Evolutionary conservation across 257 asterid genomes (phyloP), one percentile per base, ranked within the genome.

Genomic region (Schizonepeta tenuifolia): DNA sequence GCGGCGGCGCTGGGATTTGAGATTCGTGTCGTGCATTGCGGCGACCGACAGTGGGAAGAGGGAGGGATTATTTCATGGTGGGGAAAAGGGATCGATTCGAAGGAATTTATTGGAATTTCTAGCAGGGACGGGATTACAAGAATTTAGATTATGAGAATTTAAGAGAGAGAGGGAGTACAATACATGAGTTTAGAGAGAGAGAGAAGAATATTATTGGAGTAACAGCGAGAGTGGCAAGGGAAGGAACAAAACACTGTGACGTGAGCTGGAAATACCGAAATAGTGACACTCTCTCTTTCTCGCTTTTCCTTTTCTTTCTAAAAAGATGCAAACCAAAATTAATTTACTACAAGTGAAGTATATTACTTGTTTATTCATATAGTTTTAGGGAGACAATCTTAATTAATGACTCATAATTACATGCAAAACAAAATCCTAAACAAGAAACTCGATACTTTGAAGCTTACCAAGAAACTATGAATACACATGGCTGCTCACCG

Each of bases 1-100:
- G 13, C 85, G 90, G 82, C 85, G 87, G 82, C 77, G 87, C 44
- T 40, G 83, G 64, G 80, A 60, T 76, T 77, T 81, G 56, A 36
- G 75, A 54, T 58, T 47, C 24, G 63, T 49, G 73, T 75, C 85
- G 81, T 36, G 85, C 95, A 90, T 90, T 80, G 78, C 74, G 70
- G 57, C 18, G 65, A 9, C 10, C 2, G 12, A 7, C 36, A 61
- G 47, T 22, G 71, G 2, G n/a, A 64, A 7, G 14, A 6, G 57
- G 0, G 12, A 33, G 59, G 67, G 54, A 38, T 58, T 74, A 71
- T 21, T 44, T 70, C 75, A 77, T 76, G 15, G 65, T 22, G 40
- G 24, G 56, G 17, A 51, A 59, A 14, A 24, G 49, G 12, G 14
- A 46, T 7, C 6, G 33, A 47, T 58, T 36, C 1, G 28, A 44